Percentiles rank a stretch among this genome's conserved stretches.
Conservation (phyloP, 345 rosid species). For the Moricandia arvensis region DNA sequence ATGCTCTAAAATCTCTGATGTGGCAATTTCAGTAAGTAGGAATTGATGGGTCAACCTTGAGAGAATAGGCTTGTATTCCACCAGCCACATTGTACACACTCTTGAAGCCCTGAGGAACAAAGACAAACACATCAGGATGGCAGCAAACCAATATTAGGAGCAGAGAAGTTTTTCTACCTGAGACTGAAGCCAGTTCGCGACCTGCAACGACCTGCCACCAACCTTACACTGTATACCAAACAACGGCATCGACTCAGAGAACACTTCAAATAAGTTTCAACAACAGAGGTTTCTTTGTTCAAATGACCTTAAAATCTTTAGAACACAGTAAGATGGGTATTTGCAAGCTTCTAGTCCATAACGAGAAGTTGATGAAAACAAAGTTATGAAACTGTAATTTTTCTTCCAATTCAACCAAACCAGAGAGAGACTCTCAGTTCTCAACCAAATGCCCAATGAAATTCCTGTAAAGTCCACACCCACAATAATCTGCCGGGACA, state of each 20-base stretch:
- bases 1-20: background rate
- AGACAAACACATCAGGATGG: conserved; percentile 16
- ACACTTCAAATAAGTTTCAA: background rate
- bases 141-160: background rate
- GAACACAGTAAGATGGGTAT: no score
- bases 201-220: conserved; percentile 80
- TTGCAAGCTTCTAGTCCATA: no score
- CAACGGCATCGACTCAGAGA: conserved; percentile 7
- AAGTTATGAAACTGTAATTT: no score
- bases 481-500: no score
- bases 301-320: background rate
- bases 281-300: conserved; percentile 12
- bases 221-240: conserved; percentile 68
- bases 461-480: background rate
- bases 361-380: no score
- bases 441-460: background rate
- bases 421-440: background rate
- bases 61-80: conserved; percentile 79
- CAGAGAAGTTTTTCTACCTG: conserved; percentile 51
- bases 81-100: conserved; percentile 72
- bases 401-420: no score
- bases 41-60: conserved; percentile 66
- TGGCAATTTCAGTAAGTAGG: conserved; percentile 61
- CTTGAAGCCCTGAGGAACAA: conserved; percentile 66
- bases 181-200: conserved; percentile 85